Conservation (phyloP, 108 stramenopile species). For the Fistulifera pelliculosa region DNA sequence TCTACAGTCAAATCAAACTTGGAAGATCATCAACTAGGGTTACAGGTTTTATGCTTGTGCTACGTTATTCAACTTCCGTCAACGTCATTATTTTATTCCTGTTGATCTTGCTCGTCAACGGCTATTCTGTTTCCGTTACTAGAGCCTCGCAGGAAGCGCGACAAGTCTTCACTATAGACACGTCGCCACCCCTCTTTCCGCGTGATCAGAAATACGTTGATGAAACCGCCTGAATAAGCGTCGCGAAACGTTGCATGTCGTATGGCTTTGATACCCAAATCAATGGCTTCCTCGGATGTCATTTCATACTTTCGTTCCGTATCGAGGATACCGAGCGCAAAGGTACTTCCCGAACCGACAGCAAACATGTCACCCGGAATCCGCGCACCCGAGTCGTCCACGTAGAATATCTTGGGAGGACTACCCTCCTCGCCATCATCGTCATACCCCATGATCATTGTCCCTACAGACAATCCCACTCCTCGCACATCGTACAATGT, state of each 20-base stretch:
- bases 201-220: conserved; percentile 76
- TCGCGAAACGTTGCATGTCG: conserved; percentile 87
- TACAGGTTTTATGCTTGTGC: too few relatives aligned
- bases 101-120: too few relatives aligned
- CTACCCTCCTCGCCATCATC: conserved; percentile 2
- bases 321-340: conserved; percentile 83
- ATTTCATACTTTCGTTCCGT: conserved; percentile 47
- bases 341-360: conserved; percentile 78
- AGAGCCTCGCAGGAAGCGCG: conserved; percentile 5
- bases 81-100: too few relatives aligned
- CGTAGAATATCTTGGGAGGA: conserved; percentile 70
- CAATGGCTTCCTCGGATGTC: conserved; percentile 68
- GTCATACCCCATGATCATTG: conserved; percentile 85
- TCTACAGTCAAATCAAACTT: too few relatives aligned
- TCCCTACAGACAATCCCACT: conserved; percentile 63
- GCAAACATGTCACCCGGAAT: conserved; percentile 80
- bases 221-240: conserved; percentile 75
- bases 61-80: too few relatives aligned
- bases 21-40: too few relatives aligned
- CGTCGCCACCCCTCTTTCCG: conserved; percentile 60
- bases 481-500: conserved; percentile 48
- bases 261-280: conserved; percentile 79
- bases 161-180: conserved; percentile 76
- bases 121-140: too few relatives aligned
- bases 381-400: conserved; percentile 70